These are phyloP conservation scores for Apophysomyces elegans DNA, from an alignment of 371 early-diverging fungal genomes.

Conservation along the genomic window DNA sequence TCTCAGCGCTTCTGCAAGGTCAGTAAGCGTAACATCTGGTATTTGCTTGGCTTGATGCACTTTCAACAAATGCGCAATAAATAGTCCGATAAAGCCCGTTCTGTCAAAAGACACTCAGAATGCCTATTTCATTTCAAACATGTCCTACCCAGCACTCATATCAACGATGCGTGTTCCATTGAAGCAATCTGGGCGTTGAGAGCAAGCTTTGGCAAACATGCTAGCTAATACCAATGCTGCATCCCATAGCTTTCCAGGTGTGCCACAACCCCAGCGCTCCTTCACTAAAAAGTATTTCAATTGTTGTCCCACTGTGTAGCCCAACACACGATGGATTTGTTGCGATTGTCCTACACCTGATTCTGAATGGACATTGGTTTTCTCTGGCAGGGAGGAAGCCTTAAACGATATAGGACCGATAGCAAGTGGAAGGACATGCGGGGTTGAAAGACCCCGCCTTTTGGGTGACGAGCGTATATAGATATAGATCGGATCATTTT, in stretches of 20 bases:
- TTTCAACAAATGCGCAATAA: conserved; percentile 35
- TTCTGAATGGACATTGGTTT: too few relatives aligned
- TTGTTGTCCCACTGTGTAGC: neutral
- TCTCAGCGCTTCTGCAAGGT: conserved; percentile 43
- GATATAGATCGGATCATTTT: neutral
- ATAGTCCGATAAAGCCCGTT: conserved; percentile 46
- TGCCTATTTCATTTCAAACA: neutral
- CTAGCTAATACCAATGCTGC: conserved; percentile 57
- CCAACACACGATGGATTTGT: neutral
- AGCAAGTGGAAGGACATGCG: neutral
- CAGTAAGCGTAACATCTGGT: conserved; percentile 35
- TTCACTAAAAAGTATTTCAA: conserved; percentile 39
- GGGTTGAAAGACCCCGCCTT: neutral
- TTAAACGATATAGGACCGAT: neutral
- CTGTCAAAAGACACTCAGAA: conserved; percentile 1
- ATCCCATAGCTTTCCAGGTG: conserved; percentile 68
- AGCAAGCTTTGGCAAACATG: conserved; percentile 41
- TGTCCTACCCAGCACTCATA: conserved; percentile 50
- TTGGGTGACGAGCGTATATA: neutral
- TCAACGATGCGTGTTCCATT: conserved; percentile 45
- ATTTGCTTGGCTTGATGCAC: conserved; percentile 7
- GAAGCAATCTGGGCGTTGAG: conserved; percentile 25
- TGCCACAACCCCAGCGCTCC: conserved; percentile 54
- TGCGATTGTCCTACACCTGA: neutral
- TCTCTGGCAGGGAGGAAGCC: neutral